Base-by-base conservation (phyloP, 202 grass and related monocot species). In the Setaria viridis region DNA sequence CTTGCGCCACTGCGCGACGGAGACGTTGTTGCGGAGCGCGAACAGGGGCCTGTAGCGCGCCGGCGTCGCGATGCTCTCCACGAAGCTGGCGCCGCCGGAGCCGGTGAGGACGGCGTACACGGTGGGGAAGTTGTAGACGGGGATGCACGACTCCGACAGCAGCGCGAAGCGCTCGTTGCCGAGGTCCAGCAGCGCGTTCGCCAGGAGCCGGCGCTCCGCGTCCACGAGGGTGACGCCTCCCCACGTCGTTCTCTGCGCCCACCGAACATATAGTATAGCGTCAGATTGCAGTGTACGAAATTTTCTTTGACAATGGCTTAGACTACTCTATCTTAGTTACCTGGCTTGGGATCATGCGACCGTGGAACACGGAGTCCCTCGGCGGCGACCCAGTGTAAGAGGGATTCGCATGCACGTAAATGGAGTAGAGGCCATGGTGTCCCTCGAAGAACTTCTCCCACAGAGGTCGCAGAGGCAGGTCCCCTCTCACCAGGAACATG, bases 381-480 rank as follows among this genome's bases (percentile, higher is more conserved):
- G 29, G 60, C 60, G 60, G 29, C 4, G 60, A 63, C 29, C 25
- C 29, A 2, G 60, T 15, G 60, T 63, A 1, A 6, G 60, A 63
- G 60, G 60, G 60, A 11, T 15, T 33, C 0, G 60, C 12, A 5
- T 63, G 60, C 60, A 63, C 60, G 60, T 63, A 63, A 12, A 63
- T 63, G 29, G 60, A 63, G 60, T 63, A 63, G 29, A 63, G 29
- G 5, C 29, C 60, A 2, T 63, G 11, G 60, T 63, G 60, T 1
- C 60, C 60, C 60, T 32, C 60, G 29, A 63, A 63, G 29, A 63
- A 63, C 60, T 33, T 63, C 29, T 63, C 60, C 60, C 60, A 63
- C 11, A 63, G 60, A 33, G 60, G 60, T 0, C 60, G 60, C 29
- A 63, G 60, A 6, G 60, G 60, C 60, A 63, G 0, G 60, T 63